These are phyloP conservation scores for Venturia nashicola DNA, from an alignment of 2,329 filamentous ascomycete species.

Conservation along the genomic window DNA sequence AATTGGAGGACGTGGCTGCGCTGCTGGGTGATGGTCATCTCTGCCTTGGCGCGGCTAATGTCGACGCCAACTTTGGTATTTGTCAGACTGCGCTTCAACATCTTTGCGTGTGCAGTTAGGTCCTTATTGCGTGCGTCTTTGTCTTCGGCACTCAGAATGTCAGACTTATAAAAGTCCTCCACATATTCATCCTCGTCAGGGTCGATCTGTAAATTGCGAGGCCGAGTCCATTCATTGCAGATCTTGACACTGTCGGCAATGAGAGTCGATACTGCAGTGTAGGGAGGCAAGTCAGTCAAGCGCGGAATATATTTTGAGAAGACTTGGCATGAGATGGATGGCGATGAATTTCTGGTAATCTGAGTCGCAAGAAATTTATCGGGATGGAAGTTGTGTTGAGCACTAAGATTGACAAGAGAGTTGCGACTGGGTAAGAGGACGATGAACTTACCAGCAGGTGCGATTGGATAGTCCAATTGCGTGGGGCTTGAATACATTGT, in stretches of 20 bases:
- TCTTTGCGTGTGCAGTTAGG: neutral
- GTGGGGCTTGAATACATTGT: neutral
- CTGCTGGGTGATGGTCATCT: slow-evolving; percentile 30
- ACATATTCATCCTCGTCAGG: neutral
- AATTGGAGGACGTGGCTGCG: slow-evolving; percentile 24
- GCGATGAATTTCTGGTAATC: no score
- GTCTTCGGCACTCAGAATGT: neutral
- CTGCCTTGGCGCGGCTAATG: slow-evolving; percentile 17
- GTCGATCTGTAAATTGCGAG: neutral
- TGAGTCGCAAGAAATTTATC: no score
- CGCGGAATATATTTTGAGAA: neutral
- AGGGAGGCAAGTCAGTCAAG: neutral
- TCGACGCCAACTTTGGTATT: slow-evolving; percentile 12
- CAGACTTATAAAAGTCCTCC: neutral
- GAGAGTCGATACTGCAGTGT: neutral
- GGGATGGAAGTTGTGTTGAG: no score
- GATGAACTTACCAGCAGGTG: neutral
- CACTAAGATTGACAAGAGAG: no score
- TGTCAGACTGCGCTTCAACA: neutral
- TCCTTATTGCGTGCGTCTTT: neutral
- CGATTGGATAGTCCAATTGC: neutral
- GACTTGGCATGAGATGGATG: no score
- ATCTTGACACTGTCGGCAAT: neutral
- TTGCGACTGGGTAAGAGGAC: no score
- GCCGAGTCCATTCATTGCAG: neutral